These are phyloP conservation scores for Mitragyna speciosa DNA, from an alignment of 257 asterid species.

Conservation along the genomic window DNA sequence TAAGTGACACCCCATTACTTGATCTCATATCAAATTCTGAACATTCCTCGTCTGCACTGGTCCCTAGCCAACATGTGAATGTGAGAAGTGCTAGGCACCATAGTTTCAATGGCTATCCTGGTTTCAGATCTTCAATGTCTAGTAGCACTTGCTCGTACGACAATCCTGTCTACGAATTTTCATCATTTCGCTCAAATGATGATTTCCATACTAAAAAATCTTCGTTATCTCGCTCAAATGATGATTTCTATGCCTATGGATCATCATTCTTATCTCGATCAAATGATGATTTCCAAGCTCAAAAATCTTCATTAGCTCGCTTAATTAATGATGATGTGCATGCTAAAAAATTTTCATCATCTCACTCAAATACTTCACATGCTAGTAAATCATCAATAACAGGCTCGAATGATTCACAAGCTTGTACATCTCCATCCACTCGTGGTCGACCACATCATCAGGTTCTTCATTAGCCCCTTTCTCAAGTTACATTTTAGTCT, in stretches of 20 bases:
- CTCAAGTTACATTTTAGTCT: not conserved
- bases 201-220: conserved; percentile 6
- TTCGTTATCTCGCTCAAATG: not conserved
- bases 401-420: conserved; percentile 6
- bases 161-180: conserved; percentile 34
- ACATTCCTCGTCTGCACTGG: conserved; percentile 20
- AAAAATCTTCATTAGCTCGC: conserved; percentile 21
- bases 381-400: conserved; percentile 11
- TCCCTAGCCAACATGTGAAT: conserved; percentile 22
- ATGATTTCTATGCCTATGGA: not conserved
- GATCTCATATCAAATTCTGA: conserved; percentile 30
- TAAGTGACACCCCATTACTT: conserved; percentile 46
- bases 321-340: conserved; percentile 7
- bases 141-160: conserved; percentile 29
- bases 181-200: conserved; percentile 22
- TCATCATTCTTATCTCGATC: conserved; percentile 1
- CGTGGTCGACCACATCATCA: conserved; percentile 7
- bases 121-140: conserved; percentile 45
- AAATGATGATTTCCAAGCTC: not conserved
- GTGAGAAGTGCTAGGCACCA: conserved; percentile 16
- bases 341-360: not conserved
- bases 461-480: conserved; percentile 10
- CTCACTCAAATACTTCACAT: conserved; percentile 9
- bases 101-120: conserved; percentile 24
- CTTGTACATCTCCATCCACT: conserved; percentile 19